Conservation (phyloP, 106 monocot genomes). For the Phalaenopsis equestris region DNA sequence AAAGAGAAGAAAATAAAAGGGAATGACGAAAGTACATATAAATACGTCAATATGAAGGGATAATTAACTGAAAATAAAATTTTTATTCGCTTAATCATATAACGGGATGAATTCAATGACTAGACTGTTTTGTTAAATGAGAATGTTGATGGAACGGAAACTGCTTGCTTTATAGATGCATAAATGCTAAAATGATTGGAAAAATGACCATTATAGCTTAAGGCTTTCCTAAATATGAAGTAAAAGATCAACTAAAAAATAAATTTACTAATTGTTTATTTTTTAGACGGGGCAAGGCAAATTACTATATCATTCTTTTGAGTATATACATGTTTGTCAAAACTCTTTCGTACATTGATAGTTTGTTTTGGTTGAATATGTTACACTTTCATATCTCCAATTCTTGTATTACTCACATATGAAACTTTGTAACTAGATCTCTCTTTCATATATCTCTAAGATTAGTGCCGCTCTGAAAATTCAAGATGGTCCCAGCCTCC, state of each 20-base stretch:
- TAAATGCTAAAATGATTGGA: background rate
- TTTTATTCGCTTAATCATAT: background rate
- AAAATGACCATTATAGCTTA: no score
- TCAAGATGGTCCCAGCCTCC: no score
- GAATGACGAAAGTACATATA: background rate
- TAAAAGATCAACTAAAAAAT: background rate
- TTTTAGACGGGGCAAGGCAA: background rate
- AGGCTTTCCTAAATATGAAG: background rate
- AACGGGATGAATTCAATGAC: background rate
- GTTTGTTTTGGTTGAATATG: no score
- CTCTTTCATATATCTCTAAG: no score
- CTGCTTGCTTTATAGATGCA: background rate
- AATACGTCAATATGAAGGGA: background rate
- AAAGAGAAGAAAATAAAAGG: background rate
- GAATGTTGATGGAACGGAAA: background rate
- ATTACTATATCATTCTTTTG: background rate
- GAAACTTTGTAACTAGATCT: no score
- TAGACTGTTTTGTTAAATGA: background rate
- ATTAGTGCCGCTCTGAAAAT: no score
- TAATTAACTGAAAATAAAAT: background rate
- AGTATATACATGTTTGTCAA: background rate
- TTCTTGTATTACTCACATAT: no score
- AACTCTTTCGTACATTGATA: background rate
- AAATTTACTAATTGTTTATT: background rate
- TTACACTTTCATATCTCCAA: no score